These are phyloP conservation scores for Phytopythium ostracodes DNA, from an alignment of 352 stramenopile genomes.

Conservation along the genomic window DNA sequence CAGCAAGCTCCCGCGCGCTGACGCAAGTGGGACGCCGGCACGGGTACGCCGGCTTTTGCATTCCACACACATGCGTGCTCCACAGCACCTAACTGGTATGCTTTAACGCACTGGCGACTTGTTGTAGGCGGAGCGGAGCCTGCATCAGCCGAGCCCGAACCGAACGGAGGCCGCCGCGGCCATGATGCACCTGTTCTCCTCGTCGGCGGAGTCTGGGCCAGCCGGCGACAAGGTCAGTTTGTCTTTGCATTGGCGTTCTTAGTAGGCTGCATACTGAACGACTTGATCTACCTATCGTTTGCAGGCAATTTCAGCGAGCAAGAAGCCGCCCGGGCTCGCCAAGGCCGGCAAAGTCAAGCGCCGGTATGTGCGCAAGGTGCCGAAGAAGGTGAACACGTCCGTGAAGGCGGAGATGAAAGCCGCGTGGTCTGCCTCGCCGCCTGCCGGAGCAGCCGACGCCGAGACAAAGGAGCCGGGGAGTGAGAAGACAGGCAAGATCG, in stretches of 20 bases:
- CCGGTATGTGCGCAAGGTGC: conserved; percentile 53
- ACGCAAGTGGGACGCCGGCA: conserved; percentile 21
- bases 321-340: conserved; percentile 11
- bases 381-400: conserved; percentile 43
- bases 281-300: neutral
- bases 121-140: conserved; percentile 22
- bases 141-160: conserved; percentile 73
- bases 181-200: conserved; percentile 77
- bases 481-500: conserved; percentile 1
- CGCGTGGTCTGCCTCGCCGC: conserved; percentile 17
- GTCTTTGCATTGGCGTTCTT: neutral
- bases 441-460: neutral
- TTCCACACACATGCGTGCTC: neutral
- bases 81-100: neutral
- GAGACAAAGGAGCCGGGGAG: neutral
- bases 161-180: conserved; percentile 68
- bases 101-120: neutral
- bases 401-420: conserved; percentile 34
- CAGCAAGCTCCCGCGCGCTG: conserved; percentile 11
- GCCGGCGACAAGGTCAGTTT: conserved; percentile 10
- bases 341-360: conserved; percentile 45
- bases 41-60: conserved; percentile 7
- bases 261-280: neutral
- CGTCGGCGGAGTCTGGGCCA: conserved; percentile 12
- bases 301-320: neutral